Evolutionary conservation across 345 rosid genomes (phyloP).

Genomic region (Linum trigynum): DNA sequence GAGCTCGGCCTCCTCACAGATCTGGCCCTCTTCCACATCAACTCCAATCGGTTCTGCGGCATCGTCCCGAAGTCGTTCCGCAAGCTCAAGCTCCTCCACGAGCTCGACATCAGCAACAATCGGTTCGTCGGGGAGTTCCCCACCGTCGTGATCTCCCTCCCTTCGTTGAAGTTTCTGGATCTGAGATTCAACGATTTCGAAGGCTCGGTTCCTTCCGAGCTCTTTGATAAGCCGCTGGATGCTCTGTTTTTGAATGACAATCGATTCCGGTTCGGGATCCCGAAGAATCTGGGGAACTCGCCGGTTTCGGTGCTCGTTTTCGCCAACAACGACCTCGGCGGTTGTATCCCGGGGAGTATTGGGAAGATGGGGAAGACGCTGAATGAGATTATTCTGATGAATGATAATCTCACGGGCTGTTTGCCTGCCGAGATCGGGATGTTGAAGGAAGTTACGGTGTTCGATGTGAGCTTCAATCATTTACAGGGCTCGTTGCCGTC

Average conservation of each 20-base stretch:
- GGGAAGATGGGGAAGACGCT: conserved; percentile 62
- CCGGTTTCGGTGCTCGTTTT: conserved; percentile 63
- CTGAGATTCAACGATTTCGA: conserved; percentile 74
- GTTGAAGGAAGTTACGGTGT: too few relatives aligned
- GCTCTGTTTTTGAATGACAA: conserved; percentile 60
- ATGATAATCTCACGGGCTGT: conserved; percentile 65
- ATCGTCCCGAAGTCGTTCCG: conserved; percentile 42
- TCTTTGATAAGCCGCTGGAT: conserved; percentile 51
- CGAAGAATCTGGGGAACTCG: conserved; percentile 56
- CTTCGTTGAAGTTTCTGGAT: conserved; percentile 55
- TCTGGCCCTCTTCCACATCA: conserved; percentile 60
- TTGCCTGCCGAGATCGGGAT: background rate
- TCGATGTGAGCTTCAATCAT: too few relatives aligned
- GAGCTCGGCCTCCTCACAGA: conserved; percentile 60
- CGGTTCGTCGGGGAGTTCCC: conserved; percentile 70
- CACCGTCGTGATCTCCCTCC: conserved; percentile 40
- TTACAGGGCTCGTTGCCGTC: too few relatives aligned
- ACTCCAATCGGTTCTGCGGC: conserved; percentile 74
- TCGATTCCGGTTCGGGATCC: conserved; percentile 53
- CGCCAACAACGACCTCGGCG: conserved; percentile 66
- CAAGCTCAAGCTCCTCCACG: conserved; percentile 47
- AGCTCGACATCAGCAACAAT: conserved; percentile 71
- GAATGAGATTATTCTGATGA: conserved; percentile 58
- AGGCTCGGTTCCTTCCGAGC: conserved; percentile 49
- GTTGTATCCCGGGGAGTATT: conserved; percentile 63